These are phyloP conservation scores for Yamadazyma sp. DNA, from an alignment of 805 yeast species.

Conservation along the genomic window DNA sequence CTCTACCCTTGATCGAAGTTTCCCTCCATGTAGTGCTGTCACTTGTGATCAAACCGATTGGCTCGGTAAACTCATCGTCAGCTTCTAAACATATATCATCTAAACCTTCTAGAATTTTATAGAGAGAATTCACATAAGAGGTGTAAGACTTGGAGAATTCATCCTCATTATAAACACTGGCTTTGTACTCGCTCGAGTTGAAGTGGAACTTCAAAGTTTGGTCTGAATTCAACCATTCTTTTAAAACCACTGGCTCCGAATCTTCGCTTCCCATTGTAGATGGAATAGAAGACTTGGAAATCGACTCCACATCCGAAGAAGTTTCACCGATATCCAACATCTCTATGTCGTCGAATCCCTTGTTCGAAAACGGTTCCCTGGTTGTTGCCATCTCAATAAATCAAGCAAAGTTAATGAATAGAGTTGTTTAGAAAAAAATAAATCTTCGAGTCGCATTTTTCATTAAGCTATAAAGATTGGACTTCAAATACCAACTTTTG, in stretches of 20 bases:
- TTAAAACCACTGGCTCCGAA: slow-evolving; percentile 39
- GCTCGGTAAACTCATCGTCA: slow-evolving; percentile 21
- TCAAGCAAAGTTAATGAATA: no score
- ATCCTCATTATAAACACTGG: slow-evolving; percentile 34
- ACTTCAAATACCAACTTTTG: slow-evolving; percentile 17
- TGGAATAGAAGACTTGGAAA: slow-evolving; percentile 19
- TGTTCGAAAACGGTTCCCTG: slow-evolving; percentile 10
- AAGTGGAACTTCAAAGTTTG: slow-evolving; percentile 39
- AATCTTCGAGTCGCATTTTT: no score
- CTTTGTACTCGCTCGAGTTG: slow-evolving; percentile 40
- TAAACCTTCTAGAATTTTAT: slow-evolving; percentile 49
- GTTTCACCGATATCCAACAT: slow-evolving; percentile 44
- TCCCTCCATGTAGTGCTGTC: slow-evolving; percentile 9
- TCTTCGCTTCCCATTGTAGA: slow-evolving; percentile 10
- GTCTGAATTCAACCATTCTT: slow-evolving; percentile 46
- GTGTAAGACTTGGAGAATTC: slow-evolving; percentile 43
- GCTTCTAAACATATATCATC: slow-evolving; percentile 19
- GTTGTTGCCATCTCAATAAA: no score
- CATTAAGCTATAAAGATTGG: background rate
- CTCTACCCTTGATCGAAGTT: background rate
- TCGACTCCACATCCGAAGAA: slow-evolving; percentile 29
- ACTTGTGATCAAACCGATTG: slow-evolving; percentile 32
- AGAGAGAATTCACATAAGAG: slow-evolving; percentile 50
- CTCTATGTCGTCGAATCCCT: slow-evolving; percentile 39
- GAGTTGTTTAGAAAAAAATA: no score